Conservation (phyloP, 108 stramenopile species). For the Discostella pseudostelligera region DNA sequence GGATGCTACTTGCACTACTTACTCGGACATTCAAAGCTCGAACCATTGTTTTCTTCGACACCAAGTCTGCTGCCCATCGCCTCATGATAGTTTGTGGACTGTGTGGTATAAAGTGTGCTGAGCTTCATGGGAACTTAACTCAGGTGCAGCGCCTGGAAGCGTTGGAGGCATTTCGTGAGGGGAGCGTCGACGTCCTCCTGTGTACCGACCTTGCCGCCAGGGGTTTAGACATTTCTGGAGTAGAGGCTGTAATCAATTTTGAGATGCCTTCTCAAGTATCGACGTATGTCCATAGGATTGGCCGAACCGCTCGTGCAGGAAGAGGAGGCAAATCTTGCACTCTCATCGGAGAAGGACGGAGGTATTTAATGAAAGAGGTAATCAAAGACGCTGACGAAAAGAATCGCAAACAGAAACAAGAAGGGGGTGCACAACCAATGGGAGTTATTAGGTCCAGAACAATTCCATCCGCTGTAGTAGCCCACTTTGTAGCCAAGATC, state of each 20-base stretch:
- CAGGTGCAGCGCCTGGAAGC: constrained; percentile 87
- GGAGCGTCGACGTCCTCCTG: constrained; percentile 89
- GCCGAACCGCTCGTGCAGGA: constrained; percentile 96
- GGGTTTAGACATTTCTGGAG: constrained; percentile 89
- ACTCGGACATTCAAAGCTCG: constrained; percentile 82
- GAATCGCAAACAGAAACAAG: constrained; percentile 28
- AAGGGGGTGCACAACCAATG: constrained; percentile 20
- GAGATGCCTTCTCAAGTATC: constrained; percentile 94
- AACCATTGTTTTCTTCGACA: constrained; percentile 95
- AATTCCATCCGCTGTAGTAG: constrained; percentile 73
- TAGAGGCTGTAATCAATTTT: constrained; percentile 94
- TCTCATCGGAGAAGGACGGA: constrained; percentile 89
- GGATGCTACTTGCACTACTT: constrained; percentile 86
- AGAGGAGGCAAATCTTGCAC: constrained; percentile 91
- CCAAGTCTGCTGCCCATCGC: constrained; percentile 89
- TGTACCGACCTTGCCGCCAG: constrained; percentile 98
- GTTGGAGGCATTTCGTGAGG: constrained; percentile 86
- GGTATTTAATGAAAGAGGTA: constrained; percentile 88
- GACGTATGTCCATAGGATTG: constrained; percentile 97
- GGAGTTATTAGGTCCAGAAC: constrained; percentile 80
- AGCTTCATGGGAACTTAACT: constrained; percentile 95
- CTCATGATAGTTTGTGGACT: constrained; percentile 86
- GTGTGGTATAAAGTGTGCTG: constrained; percentile 81
- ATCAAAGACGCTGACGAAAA: constrained; percentile 85
- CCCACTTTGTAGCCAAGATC: constrained; percentile 85